These are phyloP conservation scores for Fusarium torreyae DNA, from an alignment of 2,329 filamentous ascomycete genomes.

Conservation along the genomic window DNA sequence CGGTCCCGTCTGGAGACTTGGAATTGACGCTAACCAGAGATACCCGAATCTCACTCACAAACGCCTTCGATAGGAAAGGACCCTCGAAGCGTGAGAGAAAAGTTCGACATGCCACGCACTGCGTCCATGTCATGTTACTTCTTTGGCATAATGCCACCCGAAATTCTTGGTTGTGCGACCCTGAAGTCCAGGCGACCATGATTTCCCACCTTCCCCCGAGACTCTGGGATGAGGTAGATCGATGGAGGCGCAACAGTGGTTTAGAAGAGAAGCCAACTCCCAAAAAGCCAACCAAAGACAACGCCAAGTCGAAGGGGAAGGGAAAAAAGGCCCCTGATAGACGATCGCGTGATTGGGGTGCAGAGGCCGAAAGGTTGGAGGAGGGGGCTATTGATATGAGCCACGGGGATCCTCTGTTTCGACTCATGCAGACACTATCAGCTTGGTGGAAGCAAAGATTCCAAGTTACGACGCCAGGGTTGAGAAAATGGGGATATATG, in stretches of 20 bases:
- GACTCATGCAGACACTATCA: conserved; percentile 81
- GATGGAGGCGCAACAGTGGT: conserved; percentile 79
- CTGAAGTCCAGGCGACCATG: conserved; percentile 81
- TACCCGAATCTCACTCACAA: conserved; percentile 71
- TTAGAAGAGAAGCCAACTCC: conserved; percentile 62
- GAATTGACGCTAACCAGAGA: conserved; percentile 79
- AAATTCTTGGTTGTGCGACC: conserved; percentile 87
- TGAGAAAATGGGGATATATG: conserved; percentile 94
- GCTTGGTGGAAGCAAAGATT: conserved; percentile 93
- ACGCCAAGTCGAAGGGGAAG: conserved; percentile 57
- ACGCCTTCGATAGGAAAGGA: conserved; percentile 80
- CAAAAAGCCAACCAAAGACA: conserved; percentile 45
- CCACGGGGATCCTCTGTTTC: conserved; percentile 84
- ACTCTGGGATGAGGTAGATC: conserved; percentile 80
- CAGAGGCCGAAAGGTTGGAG: conserved; percentile 77
- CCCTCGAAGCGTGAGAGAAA: conserved; percentile 87
- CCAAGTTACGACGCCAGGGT: conserved; percentile 79
- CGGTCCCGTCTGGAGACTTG: conserved; percentile 74
- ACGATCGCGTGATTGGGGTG: conserved; percentile 75
- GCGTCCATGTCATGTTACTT: conserved; percentile 88
- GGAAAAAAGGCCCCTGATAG: conserved; percentile 57
- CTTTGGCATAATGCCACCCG: conserved; percentile 91
- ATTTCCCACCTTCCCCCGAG: conserved; percentile 79
- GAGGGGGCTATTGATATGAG: conserved; percentile 82
- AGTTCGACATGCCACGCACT: conserved; percentile 84